Base-by-base conservation (phyloP, 345 rosid genomes). In the Populus ilicifolia region DNA sequence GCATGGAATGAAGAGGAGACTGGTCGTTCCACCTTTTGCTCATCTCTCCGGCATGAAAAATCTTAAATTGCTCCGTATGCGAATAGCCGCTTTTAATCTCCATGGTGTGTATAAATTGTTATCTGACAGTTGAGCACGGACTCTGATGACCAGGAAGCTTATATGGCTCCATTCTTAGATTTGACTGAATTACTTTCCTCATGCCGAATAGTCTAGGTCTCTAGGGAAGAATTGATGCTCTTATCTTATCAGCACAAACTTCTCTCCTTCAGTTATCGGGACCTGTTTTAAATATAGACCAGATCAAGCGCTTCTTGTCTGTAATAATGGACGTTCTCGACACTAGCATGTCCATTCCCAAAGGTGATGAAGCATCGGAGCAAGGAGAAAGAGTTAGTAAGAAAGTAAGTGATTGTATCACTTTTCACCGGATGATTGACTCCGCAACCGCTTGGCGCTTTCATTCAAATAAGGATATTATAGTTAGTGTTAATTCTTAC, bases 201-300 rank as follows among this genome's bases (percentile, higher is more conserved):
- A 38, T 6, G 41, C 41, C 5, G 41, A 38, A 6, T 44, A 44
- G 4, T 44, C 4, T 44, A 44, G 13, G 50, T 13, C 50, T 44
- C 50, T 44, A 44, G 50, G 50, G 70, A 35, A 67, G 29, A 62
- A 13, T 38, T 36, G 7, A 75, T 20, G 71, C 6, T 23, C 33
- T n/a, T 46, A 21, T 66, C 71, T 66, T 11, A 35, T 29, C 29
- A 48, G 13, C 5, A 13, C 33, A 20, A 75, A 12, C 66, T 56
- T 61, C 25, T 54, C 25, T 25, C 52, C 61, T 69, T 76, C 79
- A 76, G 79, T 35, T 76, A 4, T 69, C 79, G 2, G 61, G 52
- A 68, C 73, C 69, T 23, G 36, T 27, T 27, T 9, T 69, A 17
- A 33, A 69, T 4, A 16, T n/a, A 77, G 61, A 43, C 23, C 44